Conservation (phyloP, 768 basidiomycete species). For the Pisolithus tinctorius region DNA sequence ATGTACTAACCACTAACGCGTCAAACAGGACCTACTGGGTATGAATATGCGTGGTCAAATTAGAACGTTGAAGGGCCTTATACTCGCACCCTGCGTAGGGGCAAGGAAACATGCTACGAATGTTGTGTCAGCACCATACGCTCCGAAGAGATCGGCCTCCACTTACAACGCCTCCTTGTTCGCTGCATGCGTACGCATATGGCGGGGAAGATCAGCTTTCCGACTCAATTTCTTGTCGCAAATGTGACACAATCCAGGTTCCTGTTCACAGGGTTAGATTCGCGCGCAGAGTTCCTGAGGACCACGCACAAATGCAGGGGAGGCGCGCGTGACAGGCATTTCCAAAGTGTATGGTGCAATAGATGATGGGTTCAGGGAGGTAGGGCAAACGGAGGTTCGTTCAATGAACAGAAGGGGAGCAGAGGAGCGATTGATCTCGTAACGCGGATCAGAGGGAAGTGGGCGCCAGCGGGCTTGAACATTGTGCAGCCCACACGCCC, state of each 20-base stretch:
- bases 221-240: constrained; percentile 16
- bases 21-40: constrained; percentile 21
- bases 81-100: constrained; percentile 13
- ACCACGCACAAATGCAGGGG: constrained; percentile 6
- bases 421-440: not conserved
- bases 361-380: not conserved
- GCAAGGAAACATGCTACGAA: constrained; percentile 20
- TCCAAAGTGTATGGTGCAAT: not conserved
- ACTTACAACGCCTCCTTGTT: constrained; percentile 23
- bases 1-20: not conserved
- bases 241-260: constrained; percentile 3
- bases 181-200: constrained; percentile 17
- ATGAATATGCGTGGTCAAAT: constrained; percentile 21
- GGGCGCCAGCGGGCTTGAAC: not conserved
- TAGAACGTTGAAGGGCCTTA: constrained; percentile 21
- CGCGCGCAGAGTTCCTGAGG: not conserved
- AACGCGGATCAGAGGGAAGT: not conserved
- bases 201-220: constrained; percentile 21
- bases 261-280: constrained; percentile 2
- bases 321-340: constrained; percentile 1
- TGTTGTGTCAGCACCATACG: not conserved
- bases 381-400: not conserved
- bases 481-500: constrained; percentile 1
- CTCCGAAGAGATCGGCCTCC: not conserved
- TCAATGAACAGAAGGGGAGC: not conserved